Evolutionary conservation across 108 stramenopile species (phyloP), one percentile per base, ranked within the genome.

Genomic region (Cafeteria roenbergensis): DNA sequence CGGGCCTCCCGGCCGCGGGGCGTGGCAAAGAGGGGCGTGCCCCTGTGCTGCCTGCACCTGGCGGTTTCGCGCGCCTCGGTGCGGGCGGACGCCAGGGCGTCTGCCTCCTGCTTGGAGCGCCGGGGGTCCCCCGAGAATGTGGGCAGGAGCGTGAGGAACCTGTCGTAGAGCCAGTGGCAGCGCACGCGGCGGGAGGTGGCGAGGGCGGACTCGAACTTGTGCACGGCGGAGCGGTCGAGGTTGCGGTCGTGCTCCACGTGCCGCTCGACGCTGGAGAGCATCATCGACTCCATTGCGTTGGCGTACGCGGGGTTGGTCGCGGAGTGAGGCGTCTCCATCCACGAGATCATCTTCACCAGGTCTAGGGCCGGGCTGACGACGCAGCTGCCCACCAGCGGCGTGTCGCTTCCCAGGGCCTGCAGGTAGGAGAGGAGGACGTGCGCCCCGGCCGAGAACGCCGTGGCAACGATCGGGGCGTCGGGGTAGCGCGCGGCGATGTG

Each of bases 371-470:
- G 61, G 34, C 34, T 37, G 30, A 67, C 27, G 51, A 27, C 67
- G n/a, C 38, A 25, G 25, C 64, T 64, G 8, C 68, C 28, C 27
- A 69, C 63, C 14, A 69, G 63, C 26, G 68, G 68, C 22, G 61
- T 56, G 21, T 31, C 32, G 12, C 27, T 26, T 21, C 68, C 62
- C 25, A 42, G 29, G 51, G 26, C 36, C 30, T 54, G 33, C 0
- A 69, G 36, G 12, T 69, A 69, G 9, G 30, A 42, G 17, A 65
- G 67, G 22, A 69, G 68, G 20, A 42, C 36, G 62, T 69, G 65
- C 51, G 38, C 62, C 4, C 68, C 68, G 1, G 68, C 68, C 26
- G 68, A 69, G 42, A 67, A 69, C 1, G 54, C 68, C 33, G 65
- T 32, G 51, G 61, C 68, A 12, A 27, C 20, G 36, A 69, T 53